phyloP scores from a whole-genome alignment of 257 asterid genomes.

The Coffea canephora region DNA sequence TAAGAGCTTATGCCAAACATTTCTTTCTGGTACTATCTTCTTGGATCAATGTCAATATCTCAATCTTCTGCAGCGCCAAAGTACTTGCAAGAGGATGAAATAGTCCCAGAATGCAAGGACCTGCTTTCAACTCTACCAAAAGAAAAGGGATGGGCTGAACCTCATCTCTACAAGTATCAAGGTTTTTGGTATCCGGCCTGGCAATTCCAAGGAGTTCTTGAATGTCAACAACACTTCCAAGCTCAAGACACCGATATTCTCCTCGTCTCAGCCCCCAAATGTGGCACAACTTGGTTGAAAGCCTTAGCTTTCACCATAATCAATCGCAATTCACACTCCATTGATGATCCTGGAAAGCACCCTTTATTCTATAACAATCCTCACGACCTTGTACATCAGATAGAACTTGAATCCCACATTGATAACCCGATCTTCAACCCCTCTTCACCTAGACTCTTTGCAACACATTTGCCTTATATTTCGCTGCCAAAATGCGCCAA shows the following conservation, averaged over 20 bases:
- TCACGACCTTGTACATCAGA: constrained; percentile 22
- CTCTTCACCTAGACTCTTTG: not conserved
- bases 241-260: constrained; percentile 23
- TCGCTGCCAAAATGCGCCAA: too few relatives aligned
- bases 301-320: constrained; percentile 10
- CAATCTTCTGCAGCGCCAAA: not conserved
- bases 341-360: not conserved
- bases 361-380: constrained; percentile 21
- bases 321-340: constrained; percentile 1
- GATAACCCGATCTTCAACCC: constrained; percentile 1
- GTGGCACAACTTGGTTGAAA: constrained; percentile 30
- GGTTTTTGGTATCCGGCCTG: constrained; percentile 24
- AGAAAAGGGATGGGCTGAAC: too few relatives aligned
- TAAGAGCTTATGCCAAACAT: too few relatives aligned
- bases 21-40: too few relatives aligned
- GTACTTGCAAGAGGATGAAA: not conserved
- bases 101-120: not conserved
- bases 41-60: not conserved
- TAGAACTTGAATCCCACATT: constrained; percentile 4
- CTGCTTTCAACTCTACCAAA: not conserved
- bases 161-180: constrained; percentile 9
- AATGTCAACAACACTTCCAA: constrained; percentile 16
- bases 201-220: constrained; percentile 18
- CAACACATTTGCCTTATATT: too few relatives aligned
- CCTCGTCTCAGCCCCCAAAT: constrained; percentile 25